Conservation (phyloP, 345 rosid genomes). For the Anacardium occidentale region DNA sequence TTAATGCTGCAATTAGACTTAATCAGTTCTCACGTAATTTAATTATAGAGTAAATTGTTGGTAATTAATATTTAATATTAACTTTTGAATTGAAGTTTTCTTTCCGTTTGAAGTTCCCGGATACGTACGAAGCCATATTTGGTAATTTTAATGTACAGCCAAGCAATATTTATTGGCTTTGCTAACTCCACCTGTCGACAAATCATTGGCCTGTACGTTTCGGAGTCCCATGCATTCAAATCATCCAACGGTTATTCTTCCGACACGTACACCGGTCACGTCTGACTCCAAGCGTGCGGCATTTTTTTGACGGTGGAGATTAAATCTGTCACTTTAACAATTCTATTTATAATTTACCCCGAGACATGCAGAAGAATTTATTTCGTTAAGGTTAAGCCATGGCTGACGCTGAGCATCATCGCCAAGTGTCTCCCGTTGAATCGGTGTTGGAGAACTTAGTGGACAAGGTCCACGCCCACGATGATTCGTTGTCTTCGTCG, state of each 20-base stretch:
- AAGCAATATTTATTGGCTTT: neutral
- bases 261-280: neutral
- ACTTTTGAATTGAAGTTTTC: too few species aligned
- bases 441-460: constrained; percentile 48
- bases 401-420: constrained; percentile 38
- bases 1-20: too few species aligned
- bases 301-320: constrained; percentile 19
- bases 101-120: too few species aligned
- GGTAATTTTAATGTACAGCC: neutral
- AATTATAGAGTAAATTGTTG: too few species aligned
- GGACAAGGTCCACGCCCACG: constrained; percentile 39
- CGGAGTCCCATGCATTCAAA: neutral
- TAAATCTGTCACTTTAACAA: constrained; percentile 3
- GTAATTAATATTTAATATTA: too few species aligned
- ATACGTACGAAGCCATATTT: too few species aligned
- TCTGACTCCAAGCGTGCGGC: neutral
- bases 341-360: constrained; percentile 6
- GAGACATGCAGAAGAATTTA: neutral
- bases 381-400: neutral
- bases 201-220: neutral
- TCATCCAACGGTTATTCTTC: neutral
- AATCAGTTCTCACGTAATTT: too few species aligned
- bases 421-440: constrained; percentile 39
- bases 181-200: constrained; percentile 17
- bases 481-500: constrained; percentile 34